Evolutionary conservation across 805 yeast genomes (phyloP).

Genomic region (Kluyveromyces dobzhanskii): DNA sequence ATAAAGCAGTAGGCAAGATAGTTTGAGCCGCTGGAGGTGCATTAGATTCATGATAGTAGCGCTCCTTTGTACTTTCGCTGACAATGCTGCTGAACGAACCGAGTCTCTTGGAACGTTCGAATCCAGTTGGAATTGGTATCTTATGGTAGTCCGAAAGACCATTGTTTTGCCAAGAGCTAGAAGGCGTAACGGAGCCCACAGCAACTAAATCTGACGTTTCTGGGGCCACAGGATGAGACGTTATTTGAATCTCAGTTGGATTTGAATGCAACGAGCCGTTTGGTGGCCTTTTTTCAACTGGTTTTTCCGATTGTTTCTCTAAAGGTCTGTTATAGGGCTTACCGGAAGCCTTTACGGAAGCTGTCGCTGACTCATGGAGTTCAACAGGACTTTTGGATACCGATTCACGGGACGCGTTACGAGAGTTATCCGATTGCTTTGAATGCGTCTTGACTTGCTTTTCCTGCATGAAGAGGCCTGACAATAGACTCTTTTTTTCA

Average conservation of each 20-base stretch:
- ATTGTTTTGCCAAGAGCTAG: constrained; percentile 7
- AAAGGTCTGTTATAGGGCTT: neutral
- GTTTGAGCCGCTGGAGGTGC: constrained; percentile 57
- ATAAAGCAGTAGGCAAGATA: constrained; percentile 48
- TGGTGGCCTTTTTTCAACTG: neutral
- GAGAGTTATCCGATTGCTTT: neutral
- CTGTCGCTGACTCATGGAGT: no score
- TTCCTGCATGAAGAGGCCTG: constrained; percentile 24
- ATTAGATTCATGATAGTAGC: constrained; percentile 38
- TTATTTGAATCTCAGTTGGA: neutral
- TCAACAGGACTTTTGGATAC: neutral
- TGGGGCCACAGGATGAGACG: constrained; percentile 5
- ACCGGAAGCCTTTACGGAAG: neutral
- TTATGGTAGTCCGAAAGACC: neutral
- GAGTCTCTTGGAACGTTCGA: constrained; percentile 13
- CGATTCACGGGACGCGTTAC: neutral
- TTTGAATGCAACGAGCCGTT: neutral
- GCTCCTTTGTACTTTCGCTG: constrained; percentile 29
- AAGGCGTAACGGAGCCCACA: constrained; percentile 24
- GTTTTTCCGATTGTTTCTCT: neutral
- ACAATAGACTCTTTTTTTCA: constrained; percentile 22
- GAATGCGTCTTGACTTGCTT: constrained; percentile 1
- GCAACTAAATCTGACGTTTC: constrained; percentile 16
- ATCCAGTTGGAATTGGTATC: no score
- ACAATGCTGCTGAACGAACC: constrained; percentile 30